Evolutionary conservation across 1,284 basidiomycete species (phyloP).

Genomic region (Grifola frondosa): DNA sequence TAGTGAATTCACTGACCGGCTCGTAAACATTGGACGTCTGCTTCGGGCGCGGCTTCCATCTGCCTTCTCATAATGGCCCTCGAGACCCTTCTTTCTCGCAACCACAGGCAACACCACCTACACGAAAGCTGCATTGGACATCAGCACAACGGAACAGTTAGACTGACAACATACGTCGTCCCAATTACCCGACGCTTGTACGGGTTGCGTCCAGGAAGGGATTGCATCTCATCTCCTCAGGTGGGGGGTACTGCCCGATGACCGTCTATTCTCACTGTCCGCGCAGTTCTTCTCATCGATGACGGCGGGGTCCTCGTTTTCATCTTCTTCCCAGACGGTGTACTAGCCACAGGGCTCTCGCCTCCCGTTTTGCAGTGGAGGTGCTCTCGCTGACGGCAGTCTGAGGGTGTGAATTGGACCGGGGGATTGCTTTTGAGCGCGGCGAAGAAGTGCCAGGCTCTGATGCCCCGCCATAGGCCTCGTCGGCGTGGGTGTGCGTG

Average conservation of each 20-base stretch:
- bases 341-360: slow-evolving; percentile 41
- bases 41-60: slow-evolving; percentile 60
- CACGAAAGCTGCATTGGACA: neutral
- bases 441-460: slow-evolving; percentile 14
- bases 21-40: slow-evolving; percentile 34
- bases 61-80: slow-evolving; percentile 63
- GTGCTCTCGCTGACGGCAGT: slow-evolving; percentile 17
- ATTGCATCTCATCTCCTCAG: slow-evolving; percentile 63
- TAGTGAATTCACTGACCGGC: slow-evolving; percentile 45
- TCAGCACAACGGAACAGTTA: slow-evolving; percentile 2
- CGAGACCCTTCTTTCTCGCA: slow-evolving; percentile 78
- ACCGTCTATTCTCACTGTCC: slow-evolving; percentile 37
- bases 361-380: slow-evolving; percentile 38
- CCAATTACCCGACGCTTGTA: slow-evolving; percentile 66
- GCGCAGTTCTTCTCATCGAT: slow-evolving; percentile 21
- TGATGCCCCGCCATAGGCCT: slow-evolving; percentile 18
- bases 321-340: slow-evolving; percentile 37
- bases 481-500: slow-evolving; percentile 17
- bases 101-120: slow-evolving; percentile 72
- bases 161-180: slow-evolving; percentile 57
- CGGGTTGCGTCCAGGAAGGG: slow-evolving; percentile 75
- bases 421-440: slow-evolving; percentile 15
- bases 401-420: slow-evolving; percentile 21
- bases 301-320: slow-evolving; percentile 35
- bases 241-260: slow-evolving; percentile 65